Base-by-base conservation (phyloP, 2,329 filamentous ascomycete genomes). In the Fusarium staphyleae region DNA sequence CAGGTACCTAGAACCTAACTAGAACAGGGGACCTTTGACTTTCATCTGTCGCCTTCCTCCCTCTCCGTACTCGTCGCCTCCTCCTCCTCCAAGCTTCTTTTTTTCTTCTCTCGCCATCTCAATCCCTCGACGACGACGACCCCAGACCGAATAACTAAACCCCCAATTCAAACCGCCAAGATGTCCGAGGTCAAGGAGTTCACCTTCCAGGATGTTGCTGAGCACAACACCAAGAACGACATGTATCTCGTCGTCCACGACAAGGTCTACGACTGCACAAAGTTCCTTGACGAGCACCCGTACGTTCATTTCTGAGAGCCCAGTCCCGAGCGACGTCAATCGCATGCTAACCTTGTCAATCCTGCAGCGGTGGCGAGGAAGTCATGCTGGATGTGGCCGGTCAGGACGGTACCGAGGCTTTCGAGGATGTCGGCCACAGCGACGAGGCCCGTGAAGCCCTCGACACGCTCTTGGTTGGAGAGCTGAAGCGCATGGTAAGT, bases 381-480 rank as follows among this genome's bases (percentile, higher is more conserved):
- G 95, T 99, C 68, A 81, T 99, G 61, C 88, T 99, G 67, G 95
- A 99, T 68, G 93, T 98, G 62, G 95, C 83, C 71, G 95, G 95
- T 67, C 93, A 96, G 80, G 95, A 99, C 77, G 89, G 90, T 70
- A 96, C 93, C 69, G 95, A 98, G 80, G 93, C 95, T 58, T 99
- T 99, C 74, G 95, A 99, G 81, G 95, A 99, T 78, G 95, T 99
- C 71, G 95, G 95, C 72, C 95, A 99, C 88, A 96, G 90, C 70
- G 95, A 99, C 77, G 95, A 99, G 83, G 95, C 95, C 66, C 89
- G 95, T 66, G 93, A 98, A 81, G 93, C 96, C 66, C 87, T 99
- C 52, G 87, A 89, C 26, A 85, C 86, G 70, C 80, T 96, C 63
- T 77, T 87, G 45, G 83, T 95, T 65, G 93, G 91, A 63, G 81